Base-by-base conservation (phyloP, 345 rosid species). In the Linum usitatissimum region DNA sequence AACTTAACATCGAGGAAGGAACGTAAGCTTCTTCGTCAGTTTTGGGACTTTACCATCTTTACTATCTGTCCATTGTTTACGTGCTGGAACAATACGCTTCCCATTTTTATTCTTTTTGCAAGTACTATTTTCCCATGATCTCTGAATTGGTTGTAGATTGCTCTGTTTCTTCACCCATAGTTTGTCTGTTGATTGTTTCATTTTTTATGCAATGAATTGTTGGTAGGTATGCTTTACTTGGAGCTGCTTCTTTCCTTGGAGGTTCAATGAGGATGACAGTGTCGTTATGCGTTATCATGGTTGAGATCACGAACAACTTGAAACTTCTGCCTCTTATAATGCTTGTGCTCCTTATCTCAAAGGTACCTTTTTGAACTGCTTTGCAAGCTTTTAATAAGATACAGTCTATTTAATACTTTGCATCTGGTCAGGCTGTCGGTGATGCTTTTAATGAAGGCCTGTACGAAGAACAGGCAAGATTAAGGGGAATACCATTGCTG, bases 221-320 rank as follows among this genome's bases (percentile, higher is more conserved):
- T 78, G 64, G 48, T 75, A 93, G 99, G 30, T 93, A 93, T 79
- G 99, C 99, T 66, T 70, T 93, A 66, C 80, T 90, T 57, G 99
- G 99, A 70, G 99, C 96, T 72, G 99, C 99, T 83, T 87, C 97
- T 48, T 90, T 93, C 79, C 97, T 93, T 64, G 97, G 97, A 36
- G 99, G 99, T 70, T 93, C 98, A 60, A 92, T 90, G 97, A 80
- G 99, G 68, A 90, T 93, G 91, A 93, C 99, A 19, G 99, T 93
- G 60, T 84, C 99, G 28, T 80, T 93, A 30, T 93, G 99, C 76
- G 99, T 90, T 60, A 90, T 93, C 55, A 90, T 90, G 97, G 94
- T 93, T 70, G 99, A 93, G 83, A 90, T 93, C 78, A 82, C 97
- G 58, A 93, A 93, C 72, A 93, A 90, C 70, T 80, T 93, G 77